phyloP scores from a whole-genome alignment of 1,139 yeast genomes.

The Candida sp. region DNA sequence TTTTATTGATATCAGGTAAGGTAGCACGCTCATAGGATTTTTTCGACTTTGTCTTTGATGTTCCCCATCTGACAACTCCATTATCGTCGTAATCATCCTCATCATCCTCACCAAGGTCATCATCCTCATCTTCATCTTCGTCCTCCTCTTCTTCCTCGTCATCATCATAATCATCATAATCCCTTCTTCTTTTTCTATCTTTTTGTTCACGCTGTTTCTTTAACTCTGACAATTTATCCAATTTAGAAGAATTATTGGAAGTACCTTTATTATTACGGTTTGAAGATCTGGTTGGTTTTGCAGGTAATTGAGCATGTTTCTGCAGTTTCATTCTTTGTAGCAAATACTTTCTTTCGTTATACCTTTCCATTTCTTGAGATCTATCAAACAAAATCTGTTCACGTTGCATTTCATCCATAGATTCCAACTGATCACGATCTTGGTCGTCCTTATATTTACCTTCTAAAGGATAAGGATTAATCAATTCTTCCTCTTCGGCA shows the following conservation, averaged over 20 bases:
- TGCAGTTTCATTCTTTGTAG: conserved; percentile 74
- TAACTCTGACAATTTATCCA: conserved; percentile 72
- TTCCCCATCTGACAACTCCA: conserved; percentile 50
- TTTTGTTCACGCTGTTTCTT: conserved; percentile 81
- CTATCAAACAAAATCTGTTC: conserved; percentile 91
- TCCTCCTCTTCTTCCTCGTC: conserved; percentile 43
- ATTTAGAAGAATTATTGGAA: conserved; percentile 26
- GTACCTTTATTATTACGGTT: conserved; percentile 18
- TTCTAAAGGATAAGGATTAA: conserved; percentile 86
- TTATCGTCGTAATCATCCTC: conserved; percentile 42
- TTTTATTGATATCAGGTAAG: conserved; percentile 61
- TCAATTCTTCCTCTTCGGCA: conserved; percentile 35
- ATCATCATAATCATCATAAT: conserved; percentile 36
- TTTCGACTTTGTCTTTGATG: conserved; percentile 21
- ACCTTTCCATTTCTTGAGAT: conserved; percentile 85
- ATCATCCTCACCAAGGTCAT: conserved; percentile 35
- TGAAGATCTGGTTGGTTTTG: conserved; percentile 18
- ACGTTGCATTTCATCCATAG: conserved; percentile 87
- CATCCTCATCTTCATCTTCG: conserved; percentile 41
- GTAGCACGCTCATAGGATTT: conserved; percentile 34
- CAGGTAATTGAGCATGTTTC: conserved; percentile 33
- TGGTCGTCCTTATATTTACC: conserved; percentile 84
- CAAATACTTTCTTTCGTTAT: conserved; percentile 75
- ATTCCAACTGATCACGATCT: conserved; percentile 65
- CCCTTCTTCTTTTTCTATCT: conserved; percentile 31